phyloP scores from a whole-genome alignment of 2,329 filamentous ascomycete genomes.

The Pleomassaria siparia region DNA sequence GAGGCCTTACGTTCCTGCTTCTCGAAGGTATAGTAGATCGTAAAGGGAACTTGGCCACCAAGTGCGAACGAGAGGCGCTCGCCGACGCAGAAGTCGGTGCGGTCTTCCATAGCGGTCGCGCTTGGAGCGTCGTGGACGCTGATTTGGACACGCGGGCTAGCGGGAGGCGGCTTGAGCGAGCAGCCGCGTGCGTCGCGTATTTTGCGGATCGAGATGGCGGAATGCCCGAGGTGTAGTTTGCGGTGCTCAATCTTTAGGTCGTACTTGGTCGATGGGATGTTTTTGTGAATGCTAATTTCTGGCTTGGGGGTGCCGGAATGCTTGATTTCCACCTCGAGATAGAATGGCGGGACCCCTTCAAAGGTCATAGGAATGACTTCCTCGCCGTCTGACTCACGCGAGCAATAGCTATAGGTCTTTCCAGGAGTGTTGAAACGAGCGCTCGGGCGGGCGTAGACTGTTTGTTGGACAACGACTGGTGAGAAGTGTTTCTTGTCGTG shows the following conservation, averaged over 20 bases:
- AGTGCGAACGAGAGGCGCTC: constrained; percentile 92
- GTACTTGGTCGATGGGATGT: constrained; percentile 73
- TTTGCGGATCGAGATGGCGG: constrained; percentile 84
- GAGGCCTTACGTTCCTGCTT: constrained; percentile 76
- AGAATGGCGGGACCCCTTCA: constrained; percentile 83
- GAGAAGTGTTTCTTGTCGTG: constrained; percentile 66
- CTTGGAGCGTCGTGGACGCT: constrained; percentile 91
- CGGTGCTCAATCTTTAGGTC: constrained; percentile 82
- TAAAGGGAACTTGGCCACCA: constrained; percentile 87
- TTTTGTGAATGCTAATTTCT: constrained; percentile 78
- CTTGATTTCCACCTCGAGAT: constrained; percentile 88
- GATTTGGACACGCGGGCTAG: constrained; percentile 78
- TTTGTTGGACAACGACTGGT: constrained; percentile 74
- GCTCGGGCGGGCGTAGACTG: constrained; percentile 78
- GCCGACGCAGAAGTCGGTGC: constrained; percentile 89
- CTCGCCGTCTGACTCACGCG: constrained; percentile 76
- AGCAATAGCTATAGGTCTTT: constrained; percentile 94
- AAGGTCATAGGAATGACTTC: constrained; percentile 87
- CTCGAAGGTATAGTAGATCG: constrained; percentile 88
- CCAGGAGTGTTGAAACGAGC: constrained; percentile 83
- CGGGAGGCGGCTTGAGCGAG: constrained; percentile 67
- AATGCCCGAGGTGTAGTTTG: constrained; percentile 83
- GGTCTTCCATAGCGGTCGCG: constrained; percentile 83
- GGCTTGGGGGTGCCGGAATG: constrained; percentile 79
- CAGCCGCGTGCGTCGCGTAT: constrained; percentile 87